Evolutionary conservation across 352 stramenopile genomes (phyloP).

Genomic region (Phytophthora sp.): DNA sequence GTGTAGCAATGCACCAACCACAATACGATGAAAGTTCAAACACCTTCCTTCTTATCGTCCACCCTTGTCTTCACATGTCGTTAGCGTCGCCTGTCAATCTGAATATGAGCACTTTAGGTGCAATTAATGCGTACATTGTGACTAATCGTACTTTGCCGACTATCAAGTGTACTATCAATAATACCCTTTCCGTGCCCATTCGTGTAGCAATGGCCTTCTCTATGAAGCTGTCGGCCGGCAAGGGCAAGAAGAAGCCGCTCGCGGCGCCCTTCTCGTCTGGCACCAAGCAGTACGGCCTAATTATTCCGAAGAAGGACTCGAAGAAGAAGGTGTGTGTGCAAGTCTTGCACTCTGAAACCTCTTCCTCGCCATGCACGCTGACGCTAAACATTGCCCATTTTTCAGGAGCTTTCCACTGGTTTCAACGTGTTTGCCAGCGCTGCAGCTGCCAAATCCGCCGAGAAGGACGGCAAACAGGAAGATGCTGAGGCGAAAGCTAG

Average conservation of each 20-base stretch:
- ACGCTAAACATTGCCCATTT: slow-evolving; percentile 5
- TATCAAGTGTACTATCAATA: not conserved
- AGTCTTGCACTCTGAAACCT: not conserved
- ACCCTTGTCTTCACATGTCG: not conserved
- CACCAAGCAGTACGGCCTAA: slow-evolving; percentile 51
- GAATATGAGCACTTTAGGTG: too few species aligned
- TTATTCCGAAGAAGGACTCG: slow-evolving; percentile 37
- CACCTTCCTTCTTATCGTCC: slow-evolving; percentile 20
- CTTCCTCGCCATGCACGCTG: slow-evolving; percentile 6
- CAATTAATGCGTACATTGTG: too few species aligned
- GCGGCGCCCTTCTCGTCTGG: slow-evolving; percentile 11
- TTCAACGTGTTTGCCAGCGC: slow-evolving; percentile 26
- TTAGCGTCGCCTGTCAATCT: too few species aligned
- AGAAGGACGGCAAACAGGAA: slow-evolving; percentile 1
- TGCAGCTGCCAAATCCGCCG: slow-evolving; percentile 26
- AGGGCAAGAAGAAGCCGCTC: slow-evolving; percentile 45
- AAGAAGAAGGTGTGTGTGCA: slow-evolving; percentile 42
- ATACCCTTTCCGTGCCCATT: not conserved
- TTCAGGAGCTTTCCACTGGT: slow-evolving; percentile 26
- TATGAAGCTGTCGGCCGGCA: slow-evolving; percentile 57
- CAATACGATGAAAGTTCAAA: slow-evolving; percentile 52
- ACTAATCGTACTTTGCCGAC: slow-evolving; percentile 1
- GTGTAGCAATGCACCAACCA: slow-evolving; percentile 13
- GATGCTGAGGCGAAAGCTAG: slow-evolving; percentile 11
- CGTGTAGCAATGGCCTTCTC: slow-evolving; percentile 58